Base-by-base conservation (phyloP, 192 early-diverging fungal species). In the Dissophora ornata region DNA sequence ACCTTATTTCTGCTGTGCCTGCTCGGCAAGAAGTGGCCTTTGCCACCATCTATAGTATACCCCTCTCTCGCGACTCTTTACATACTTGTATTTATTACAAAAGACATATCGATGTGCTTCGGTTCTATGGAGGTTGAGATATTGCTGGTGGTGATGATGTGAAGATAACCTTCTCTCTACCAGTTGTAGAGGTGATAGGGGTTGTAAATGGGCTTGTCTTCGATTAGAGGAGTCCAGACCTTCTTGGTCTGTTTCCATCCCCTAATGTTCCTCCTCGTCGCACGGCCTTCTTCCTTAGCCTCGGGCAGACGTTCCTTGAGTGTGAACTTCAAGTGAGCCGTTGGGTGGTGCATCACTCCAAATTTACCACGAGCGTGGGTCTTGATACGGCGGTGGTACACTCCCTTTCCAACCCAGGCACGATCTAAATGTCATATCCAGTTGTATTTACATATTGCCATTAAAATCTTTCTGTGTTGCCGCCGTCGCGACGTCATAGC, bases 331-430 rank as follows among this genome's bases (percentile, higher is more conserved):
- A 98, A 81, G 58, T 96, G 94, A 9, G 93, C 85, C 19, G 82
- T 83, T 19, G 92, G 93, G 28, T 86, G 86, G 68, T 90, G 85
- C 80, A 94, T 91, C 12, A 90, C 79, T 41, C 93, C 94, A 49
- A 89, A 86, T 40, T 94, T 79, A 12, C 95, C 95, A 26, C 94
- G 78, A 1, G 89, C 95, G 66, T 93, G 91, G 51, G 85, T 84
- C 65, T 91, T 88, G 29, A 94, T 57, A n/a, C 93, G 83, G 67
- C 90, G 91, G 8, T 87, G 67, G 66, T 87, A 95, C 30, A 71
- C 54, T 4, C 94, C 95, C 79, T 96, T 96, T 4, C 97, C 97
- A 22, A 96, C 93, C 81, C 92, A 94, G 3, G 91, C 91, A 70
- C 90, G 86, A 57, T 89, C 87, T 84, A 63, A 62, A n/a, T n/a